phyloP scores from a whole-genome alignment of 116 monocot genomes.

The Zostera marina region DNA sequence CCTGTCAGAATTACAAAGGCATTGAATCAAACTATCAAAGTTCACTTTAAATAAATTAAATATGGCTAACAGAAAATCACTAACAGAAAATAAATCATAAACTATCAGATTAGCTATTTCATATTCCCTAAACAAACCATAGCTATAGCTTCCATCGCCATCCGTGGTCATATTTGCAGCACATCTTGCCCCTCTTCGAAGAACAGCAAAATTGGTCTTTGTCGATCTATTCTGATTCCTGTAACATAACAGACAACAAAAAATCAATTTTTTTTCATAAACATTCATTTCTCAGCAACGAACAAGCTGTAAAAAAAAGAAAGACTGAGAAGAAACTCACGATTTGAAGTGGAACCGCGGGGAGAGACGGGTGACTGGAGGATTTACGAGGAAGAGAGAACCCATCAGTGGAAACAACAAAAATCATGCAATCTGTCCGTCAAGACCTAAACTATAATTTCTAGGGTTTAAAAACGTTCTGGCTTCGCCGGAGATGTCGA shows the following conservation, averaged over 20 bases:
- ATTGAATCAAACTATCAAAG: background rate
- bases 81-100: too few species aligned
- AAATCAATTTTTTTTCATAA: background rate
- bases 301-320: background rate
- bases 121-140: conserved; percentile 1
- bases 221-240: background rate
- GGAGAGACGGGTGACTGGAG: background rate
- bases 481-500: background rate
- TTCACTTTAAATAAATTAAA: background rate
- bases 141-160: conserved; percentile 2
- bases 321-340: conserved; percentile 1
- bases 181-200: conserved; percentile 1
- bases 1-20: conserved; percentile 23
- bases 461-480: background rate
- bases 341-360: background rate
- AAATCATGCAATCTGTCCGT: background rate
- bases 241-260: conserved; percentile 1
- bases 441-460: background rate
- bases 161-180: conserved; percentile 7
- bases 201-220: background rate
- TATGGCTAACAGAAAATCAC: background rate
- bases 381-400: conserved; percentile 2
- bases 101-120: background rate
- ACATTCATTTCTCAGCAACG: background rate
- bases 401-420: background rate